Percentiles rank a stretch among this genome's conserved stretches.
These are phyloP conservation scores for Mycena chlorophos DNA, from an alignment of 768 basidiomycete species.

Conservation along the genomic window DNA sequence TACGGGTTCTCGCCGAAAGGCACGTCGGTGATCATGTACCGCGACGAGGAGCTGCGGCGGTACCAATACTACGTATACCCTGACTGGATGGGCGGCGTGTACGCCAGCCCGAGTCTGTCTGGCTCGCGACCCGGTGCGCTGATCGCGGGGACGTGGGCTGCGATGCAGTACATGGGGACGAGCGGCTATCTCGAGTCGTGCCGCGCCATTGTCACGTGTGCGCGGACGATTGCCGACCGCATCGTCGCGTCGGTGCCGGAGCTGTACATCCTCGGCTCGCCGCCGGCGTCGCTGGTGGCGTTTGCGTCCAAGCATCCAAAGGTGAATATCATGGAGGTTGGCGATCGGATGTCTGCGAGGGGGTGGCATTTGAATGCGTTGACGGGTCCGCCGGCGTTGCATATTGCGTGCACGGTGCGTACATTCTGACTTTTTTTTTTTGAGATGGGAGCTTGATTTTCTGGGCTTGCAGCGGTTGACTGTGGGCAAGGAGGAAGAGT, in stretches of 20 bases:
- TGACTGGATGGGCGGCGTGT: conserved; percentile 85
- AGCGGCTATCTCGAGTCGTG: conserved; percentile 89
- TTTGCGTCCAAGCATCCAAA: conserved; percentile 66
- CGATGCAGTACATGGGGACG: conserved; percentile 90
- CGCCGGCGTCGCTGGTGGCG: conserved; percentile 87
- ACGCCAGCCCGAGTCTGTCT: conserved; percentile 85
- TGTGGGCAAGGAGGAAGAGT: conserved; percentile 69
- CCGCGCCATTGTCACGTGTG: conserved; percentile 71
- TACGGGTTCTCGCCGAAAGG: conserved; percentile 97
- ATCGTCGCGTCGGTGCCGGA: conserved; percentile 75
- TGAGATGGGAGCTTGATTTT: not conserved
- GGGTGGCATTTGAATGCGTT: conserved; percentile 95
- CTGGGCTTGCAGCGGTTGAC: conserved; percentile 63
- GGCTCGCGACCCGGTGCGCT: conserved; percentile 90
- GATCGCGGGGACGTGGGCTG: conserved; percentile 95
- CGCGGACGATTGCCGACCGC: conserved; percentile 66
- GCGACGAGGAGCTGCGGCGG: conserved; percentile 67
- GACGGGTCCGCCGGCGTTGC: conserved; percentile 75
- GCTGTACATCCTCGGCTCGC: conserved; percentile 86
- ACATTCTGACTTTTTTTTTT: not conserved
- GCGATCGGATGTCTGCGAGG: conserved; percentile 79
- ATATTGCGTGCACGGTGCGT: conserved; percentile 90
- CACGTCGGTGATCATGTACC: conserved; percentile 95
- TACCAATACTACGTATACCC: conserved; percentile 88
- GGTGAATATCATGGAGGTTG: conserved; percentile 83